Evolutionary conservation across 2,329 filamentous ascomycete species (phyloP).

Genomic region (Fusarium albidum): DNA sequence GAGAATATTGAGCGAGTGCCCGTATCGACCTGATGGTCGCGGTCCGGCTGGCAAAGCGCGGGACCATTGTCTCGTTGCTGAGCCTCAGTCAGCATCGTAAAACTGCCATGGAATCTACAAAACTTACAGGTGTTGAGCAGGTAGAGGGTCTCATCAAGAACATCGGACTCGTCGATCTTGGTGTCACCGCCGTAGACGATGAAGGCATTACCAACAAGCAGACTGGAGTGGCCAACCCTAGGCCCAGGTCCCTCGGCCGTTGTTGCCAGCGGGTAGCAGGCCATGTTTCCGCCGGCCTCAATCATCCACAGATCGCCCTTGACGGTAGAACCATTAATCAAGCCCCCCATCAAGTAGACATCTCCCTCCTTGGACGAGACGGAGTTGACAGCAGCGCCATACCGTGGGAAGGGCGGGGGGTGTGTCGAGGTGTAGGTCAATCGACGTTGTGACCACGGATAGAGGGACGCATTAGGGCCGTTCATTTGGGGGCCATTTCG

Average conservation of each 20-base stretch:
- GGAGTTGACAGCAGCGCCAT: slow-evolving; percentile 95
- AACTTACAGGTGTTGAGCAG: slow-evolving; percentile 94
- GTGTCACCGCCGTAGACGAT: slow-evolving; percentile 99
- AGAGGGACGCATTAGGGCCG: slow-evolving; percentile 80
- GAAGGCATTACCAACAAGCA: slow-evolving; percentile 97
- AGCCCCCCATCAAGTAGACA: slow-evolving; percentile 95
- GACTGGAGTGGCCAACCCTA: slow-evolving; percentile 90
- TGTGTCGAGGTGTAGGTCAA: slow-evolving; percentile 85
- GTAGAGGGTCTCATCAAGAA: slow-evolving; percentile 94
- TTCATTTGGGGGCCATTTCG: slow-evolving; percentile 60
- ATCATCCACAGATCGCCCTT: slow-evolving; percentile 99
- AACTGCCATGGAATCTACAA: neutral
- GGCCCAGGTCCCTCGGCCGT: slow-evolving; percentile 95
- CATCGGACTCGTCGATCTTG: slow-evolving; percentile 92
- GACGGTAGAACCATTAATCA: slow-evolving; percentile 94
- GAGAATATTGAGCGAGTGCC: slow-evolving; percentile 94
- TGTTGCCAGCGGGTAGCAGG: slow-evolving; percentile 90
- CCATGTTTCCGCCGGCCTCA: slow-evolving; percentile 85
- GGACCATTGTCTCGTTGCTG: slow-evolving; percentile 98
- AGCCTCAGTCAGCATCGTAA: slow-evolving; percentile 25
- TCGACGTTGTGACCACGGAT: slow-evolving; percentile 93
- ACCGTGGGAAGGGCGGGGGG: slow-evolving; percentile 90
- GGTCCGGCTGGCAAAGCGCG: slow-evolving; percentile 87
- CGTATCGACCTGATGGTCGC: slow-evolving; percentile 89
- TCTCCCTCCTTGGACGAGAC: slow-evolving; percentile 95